Conservation (phyloP, 176 grass and related monocot species). For the Eremochloa ophiuroides region DNA sequence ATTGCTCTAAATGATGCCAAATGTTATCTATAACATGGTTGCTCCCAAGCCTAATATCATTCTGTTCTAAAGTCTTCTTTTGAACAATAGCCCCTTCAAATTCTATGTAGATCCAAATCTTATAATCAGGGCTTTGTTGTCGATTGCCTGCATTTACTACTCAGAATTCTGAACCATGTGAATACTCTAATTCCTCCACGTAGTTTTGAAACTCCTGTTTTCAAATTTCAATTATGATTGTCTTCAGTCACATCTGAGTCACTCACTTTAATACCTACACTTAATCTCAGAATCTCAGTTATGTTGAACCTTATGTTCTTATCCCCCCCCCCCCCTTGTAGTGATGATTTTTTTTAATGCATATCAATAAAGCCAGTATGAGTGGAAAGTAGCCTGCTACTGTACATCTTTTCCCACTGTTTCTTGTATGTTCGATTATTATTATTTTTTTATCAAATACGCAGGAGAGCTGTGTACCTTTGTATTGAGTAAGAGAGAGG, state of each 20-base stretch:
- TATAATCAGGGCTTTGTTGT: not conserved
- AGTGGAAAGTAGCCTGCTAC: not conserved
- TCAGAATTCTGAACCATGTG: not conserved
- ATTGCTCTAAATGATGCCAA: not conserved
- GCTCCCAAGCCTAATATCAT: not conserved
- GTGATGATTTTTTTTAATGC: not conserved
- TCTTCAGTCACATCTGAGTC: not conserved
- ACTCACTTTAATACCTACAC: conserved; percentile 4
- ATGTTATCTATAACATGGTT: not conserved
- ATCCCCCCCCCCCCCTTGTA: not conserved
- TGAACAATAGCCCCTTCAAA: not conserved
- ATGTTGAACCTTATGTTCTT: not conserved
- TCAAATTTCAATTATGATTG: conserved; percentile 7
- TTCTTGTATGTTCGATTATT: conserved; percentile 11
- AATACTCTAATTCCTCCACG: not conserved
- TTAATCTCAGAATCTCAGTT: not conserved
- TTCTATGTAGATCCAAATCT: not conserved
- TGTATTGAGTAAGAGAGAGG: too few relatives aligned
- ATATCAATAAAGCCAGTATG: not conserved
- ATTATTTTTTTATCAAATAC: too few relatives aligned
- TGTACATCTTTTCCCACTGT: conserved; percentile 11
- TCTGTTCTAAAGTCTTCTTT: not conserved
- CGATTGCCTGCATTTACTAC: not conserved
- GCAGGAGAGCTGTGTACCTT: too few relatives aligned
- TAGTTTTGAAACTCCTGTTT: not conserved